Percentiles rank a stretch among this genome's conserved stretches.
phyloP scores from a whole-genome alignment of 2,329 filamentous ascomycete genomes.

The Paecilomyces sp. region DNA sequence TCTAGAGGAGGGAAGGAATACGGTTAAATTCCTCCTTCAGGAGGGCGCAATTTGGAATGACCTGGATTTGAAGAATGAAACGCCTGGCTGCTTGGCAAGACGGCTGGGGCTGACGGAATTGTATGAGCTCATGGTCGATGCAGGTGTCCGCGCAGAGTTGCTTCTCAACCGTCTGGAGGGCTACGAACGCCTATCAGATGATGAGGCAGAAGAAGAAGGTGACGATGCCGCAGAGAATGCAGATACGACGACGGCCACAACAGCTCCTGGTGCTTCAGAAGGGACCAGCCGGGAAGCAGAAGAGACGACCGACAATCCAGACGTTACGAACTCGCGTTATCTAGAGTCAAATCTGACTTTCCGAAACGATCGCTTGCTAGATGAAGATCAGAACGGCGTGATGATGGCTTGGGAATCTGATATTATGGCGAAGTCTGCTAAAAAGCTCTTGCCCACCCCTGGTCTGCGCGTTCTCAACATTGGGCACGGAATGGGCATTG shows the following conservation, averaged over 20 bases:
- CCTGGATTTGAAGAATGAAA: constrained; percentile 77
- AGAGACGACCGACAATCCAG: constrained; percentile 13
- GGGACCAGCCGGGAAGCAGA: constrained; percentile 1
- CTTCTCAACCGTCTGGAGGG: constrained; percentile 74
- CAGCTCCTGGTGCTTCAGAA: constrained; percentile 4
- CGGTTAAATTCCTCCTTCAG: constrained; percentile 69
- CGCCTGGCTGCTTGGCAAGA: constrained; percentile 78
- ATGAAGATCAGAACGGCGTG: constrained; percentile 70
- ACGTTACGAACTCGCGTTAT: constrained; percentile 60
- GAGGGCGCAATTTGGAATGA: constrained; percentile 98
- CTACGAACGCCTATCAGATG: constrained; percentile 61
- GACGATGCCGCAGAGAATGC: constrained; percentile 22
- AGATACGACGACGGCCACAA: constrained; percentile 13
- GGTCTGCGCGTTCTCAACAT: constrained; percentile 74
- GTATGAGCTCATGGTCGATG: constrained; percentile 79
- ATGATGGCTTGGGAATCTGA: constrained; percentile 93
- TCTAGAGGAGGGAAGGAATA: constrained; percentile 57
- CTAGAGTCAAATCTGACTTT: constrained; percentile 61
- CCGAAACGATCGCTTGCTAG: constrained; percentile 60
- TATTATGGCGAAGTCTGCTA: constrained; percentile 74
- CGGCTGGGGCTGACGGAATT: constrained; percentile 60
- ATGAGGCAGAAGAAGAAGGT: constrained; percentile 31
- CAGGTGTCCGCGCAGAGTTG: constrained; percentile 84
- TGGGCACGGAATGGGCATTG: constrained; percentile 86
- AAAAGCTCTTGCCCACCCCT: constrained; percentile 53